Evolutionary conservation across 805 yeast genomes (phyloP).

Genomic region (Metschnikowia colocasiae): DNA sequence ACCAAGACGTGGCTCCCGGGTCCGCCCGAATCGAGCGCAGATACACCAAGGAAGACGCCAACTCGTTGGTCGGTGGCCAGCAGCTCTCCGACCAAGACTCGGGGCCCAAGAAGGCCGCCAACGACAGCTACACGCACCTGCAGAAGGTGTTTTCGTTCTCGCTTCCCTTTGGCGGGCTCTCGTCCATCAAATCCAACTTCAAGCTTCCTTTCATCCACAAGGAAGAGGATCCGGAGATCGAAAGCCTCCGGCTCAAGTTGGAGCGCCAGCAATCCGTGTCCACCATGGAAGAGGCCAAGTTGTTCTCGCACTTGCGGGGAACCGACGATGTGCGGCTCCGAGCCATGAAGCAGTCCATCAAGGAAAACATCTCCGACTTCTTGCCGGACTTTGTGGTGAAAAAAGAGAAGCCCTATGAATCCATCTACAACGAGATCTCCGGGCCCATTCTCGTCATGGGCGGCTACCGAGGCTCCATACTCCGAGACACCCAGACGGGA

Average conservation of each 20-base stretch:
- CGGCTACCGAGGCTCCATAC: conserved; percentile 81
- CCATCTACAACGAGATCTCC: conserved; percentile 55
- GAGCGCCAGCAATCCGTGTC: conserved; percentile 54
- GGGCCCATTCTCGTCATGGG: conserved; percentile 84
- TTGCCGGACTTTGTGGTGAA: conserved; percentile 29
- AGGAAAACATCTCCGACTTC: conserved; percentile 45
- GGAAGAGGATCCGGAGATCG: conserved; percentile 16
- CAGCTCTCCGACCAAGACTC: conserved; percentile 17
- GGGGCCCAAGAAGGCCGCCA: conserved; percentile 1
- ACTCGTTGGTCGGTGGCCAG: conserved; percentile 50
- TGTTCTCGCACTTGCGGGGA: conserved; percentile 52
- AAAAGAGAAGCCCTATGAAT: conserved; percentile 32
- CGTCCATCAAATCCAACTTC: conserved; percentile 22
- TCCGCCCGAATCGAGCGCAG: conserved; percentile 10
- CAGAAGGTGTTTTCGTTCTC: conserved; percentile 53
- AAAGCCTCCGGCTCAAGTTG: conserved; percentile 38
- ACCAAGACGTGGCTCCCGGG: background rate
- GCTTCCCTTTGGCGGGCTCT: conserved; percentile 53
- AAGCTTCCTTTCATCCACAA: conserved; percentile 22
- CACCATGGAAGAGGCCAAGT: conserved; percentile 60
- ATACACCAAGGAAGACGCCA: conserved; percentile 32
- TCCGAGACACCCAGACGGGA: conserved; percentile 60
- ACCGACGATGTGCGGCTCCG: conserved; percentile 64
- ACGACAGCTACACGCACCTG: background rate
- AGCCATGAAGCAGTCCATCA: conserved; percentile 64